phyloP scores from a whole-genome alignment of 108 stramenopile species.

The Cylindrotheca closterium region DNA sequence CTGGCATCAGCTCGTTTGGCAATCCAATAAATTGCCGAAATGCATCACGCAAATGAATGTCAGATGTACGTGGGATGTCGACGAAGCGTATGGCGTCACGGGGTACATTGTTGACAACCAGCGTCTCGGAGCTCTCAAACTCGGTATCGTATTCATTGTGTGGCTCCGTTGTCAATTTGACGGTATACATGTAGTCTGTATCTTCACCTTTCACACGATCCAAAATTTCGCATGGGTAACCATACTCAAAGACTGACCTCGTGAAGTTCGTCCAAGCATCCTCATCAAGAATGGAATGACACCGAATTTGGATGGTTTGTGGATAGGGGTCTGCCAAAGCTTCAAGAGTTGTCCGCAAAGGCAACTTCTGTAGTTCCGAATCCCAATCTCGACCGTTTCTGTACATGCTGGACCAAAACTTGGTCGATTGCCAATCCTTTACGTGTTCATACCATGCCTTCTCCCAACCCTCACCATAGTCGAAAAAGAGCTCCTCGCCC shows the following conservation, averaged over 20 bases:
- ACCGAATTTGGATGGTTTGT: neutral
- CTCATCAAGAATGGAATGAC: neutral
- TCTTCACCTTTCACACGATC: neutral
- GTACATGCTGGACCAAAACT: neutral
- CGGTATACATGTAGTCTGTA: neutral
- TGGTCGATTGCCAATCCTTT: neutral
- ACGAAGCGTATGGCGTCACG: conserved; percentile 49
- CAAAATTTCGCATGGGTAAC: neutral
- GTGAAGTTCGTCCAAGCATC: neutral
- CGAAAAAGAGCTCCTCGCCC: conserved; percentile 75
- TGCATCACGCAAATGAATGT: conserved; percentile 37
- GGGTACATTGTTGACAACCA: conserved; percentile 17
- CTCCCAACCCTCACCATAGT: conserved; percentile 73
- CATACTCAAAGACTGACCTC: neutral
- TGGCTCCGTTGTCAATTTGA: neutral
- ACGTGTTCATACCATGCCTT: conserved; percentile 69
- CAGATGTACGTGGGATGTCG: conserved; percentile 43
- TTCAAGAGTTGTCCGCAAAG: neutral
- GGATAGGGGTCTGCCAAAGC: neutral
- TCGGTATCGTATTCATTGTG: neutral
- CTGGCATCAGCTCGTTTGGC: conserved; percentile 58
- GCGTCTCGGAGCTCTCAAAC: conserved; percentile 1
- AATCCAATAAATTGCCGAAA: conserved; percentile 72
- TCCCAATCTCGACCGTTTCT: neutral
- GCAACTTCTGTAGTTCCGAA: neutral